Evolutionary conservation across 352 stramenopile species (phyloP).

Genomic region (Globisporangium carolinianum): DNA sequence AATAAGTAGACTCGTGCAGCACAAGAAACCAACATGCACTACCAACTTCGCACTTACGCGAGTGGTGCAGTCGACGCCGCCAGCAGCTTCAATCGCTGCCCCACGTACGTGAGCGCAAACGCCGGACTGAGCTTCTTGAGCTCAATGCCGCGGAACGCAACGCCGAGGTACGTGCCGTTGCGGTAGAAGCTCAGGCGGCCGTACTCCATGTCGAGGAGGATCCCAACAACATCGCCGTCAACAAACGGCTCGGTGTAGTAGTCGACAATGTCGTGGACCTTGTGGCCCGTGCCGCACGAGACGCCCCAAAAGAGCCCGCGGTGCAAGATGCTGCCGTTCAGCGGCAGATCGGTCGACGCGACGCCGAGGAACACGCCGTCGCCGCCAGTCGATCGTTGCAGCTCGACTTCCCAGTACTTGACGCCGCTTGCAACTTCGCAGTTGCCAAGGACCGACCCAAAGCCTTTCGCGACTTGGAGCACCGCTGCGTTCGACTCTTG

Average conservation of each 20-base stretch:
- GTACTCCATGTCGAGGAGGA: slow-evolving; percentile 73
- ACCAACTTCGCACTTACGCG: slow-evolving; percentile 3
- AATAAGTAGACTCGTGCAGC: not conserved
- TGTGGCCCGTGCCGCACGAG: slow-evolving; percentile 70
- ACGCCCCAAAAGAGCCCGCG: slow-evolving; percentile 70
- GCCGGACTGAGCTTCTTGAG: slow-evolving; percentile 55
- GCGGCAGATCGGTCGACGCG: slow-evolving; percentile 34
- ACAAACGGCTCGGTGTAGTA: slow-evolving; percentile 67
- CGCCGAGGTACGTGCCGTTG: slow-evolving; percentile 66
- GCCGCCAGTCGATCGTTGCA: slow-evolving; percentile 38
- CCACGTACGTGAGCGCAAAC: slow-evolving; percentile 63
- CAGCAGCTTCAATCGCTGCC: slow-evolving; percentile 60
- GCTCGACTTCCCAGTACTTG: slow-evolving; percentile 81
- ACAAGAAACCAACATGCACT: no score
- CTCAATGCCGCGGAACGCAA: slow-evolving; percentile 60
- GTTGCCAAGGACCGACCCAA: slow-evolving; percentile 55
- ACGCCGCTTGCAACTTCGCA: slow-evolving; percentile 47
- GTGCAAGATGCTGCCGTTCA: slow-evolving; percentile 55
- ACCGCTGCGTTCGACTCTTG: slow-evolving; percentile 44
- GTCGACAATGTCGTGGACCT: slow-evolving; percentile 66
- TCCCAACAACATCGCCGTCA: slow-evolving; percentile 67
- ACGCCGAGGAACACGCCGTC: slow-evolving; percentile 75
- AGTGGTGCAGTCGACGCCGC: slow-evolving; percentile 46
- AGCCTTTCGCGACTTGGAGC: slow-evolving; percentile 57
- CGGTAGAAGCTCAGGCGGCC: slow-evolving; percentile 72